Evolutionary conservation across 495 filamentous ascomycete genomes (phyloP).

Genomic region (Jackrogersella multiformis): DNA sequence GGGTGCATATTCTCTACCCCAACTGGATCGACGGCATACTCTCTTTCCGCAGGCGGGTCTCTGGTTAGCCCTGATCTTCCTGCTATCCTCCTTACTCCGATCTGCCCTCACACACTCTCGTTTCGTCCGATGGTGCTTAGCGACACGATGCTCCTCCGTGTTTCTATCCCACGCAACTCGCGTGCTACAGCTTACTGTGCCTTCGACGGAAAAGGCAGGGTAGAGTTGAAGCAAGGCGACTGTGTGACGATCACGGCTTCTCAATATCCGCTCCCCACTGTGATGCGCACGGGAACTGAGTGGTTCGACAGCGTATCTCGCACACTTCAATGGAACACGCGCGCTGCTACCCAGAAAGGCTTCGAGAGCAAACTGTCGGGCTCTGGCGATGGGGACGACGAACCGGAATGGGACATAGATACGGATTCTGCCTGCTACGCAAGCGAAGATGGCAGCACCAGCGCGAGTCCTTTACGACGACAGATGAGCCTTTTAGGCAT

Average conservation of each 20-base stretch:
- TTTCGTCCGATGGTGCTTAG: constrained; percentile 99
- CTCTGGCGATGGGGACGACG: constrained; percentile 56
- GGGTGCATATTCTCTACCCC: constrained; percentile 97
- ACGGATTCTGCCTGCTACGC: constrained; percentile 75
- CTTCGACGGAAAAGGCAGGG: constrained; percentile 94
- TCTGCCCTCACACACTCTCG: constrained; percentile 95
- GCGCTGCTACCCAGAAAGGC: constrained; percentile 84
- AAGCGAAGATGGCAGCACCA: constrained; percentile 67
- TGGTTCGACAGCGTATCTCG: constrained; percentile 95
- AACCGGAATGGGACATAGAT: constrained; percentile 82
- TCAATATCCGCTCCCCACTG: constrained; percentile 95
- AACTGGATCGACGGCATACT: constrained; percentile 95
- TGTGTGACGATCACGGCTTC: constrained; percentile 93
- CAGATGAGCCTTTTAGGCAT: constrained; percentile 71
- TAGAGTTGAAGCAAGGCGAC: constrained; percentile 91
- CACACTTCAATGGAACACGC: constrained; percentile 91
- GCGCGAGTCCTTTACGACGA: constrained; percentile 71
- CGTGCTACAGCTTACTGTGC: constrained; percentile 93
- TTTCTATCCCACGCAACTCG: constrained; percentile 82
- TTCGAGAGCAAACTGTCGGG: constrained; percentile 63
- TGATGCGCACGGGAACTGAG: constrained; percentile 79
- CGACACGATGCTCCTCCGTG: constrained; percentile 87
- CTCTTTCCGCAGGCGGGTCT: constrained; percentile 92
- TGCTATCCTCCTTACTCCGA: constrained; percentile 95
- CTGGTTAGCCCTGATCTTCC: constrained; percentile 97